Base-by-base conservation (phyloP, 164 flowering plant genomes). In the Stephania yunnanensis region DNA sequence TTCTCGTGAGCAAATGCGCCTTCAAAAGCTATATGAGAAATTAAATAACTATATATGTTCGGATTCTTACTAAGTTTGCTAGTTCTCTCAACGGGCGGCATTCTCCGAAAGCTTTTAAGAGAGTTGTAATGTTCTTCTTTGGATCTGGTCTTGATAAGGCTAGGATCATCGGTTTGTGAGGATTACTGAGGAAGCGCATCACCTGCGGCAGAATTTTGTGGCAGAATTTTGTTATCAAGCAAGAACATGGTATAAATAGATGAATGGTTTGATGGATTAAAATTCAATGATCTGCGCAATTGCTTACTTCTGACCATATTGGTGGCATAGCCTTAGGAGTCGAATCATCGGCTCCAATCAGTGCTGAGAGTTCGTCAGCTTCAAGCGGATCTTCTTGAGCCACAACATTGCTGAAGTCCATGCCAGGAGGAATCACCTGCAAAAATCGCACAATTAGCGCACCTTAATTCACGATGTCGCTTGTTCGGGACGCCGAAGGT, bases 391-490 rank as follows among this genome's bases (percentile, higher is more conserved):
- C 95, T 78, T 91, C 97, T 76, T 89, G 95, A 76, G 76, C 86
- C 22, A 80, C 87, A 61, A 95, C 95, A 75, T 75, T 90, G 84
- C 94, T 89, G 82, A 95, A 95, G 79, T 95, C 99, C 99, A 95
- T 95, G 8, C 99, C 99, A 71, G 99, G 99, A 80, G 99, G 93
- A 80, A 95, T 95, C 25, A 95, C 98, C 98, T 94, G 87, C 10
- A 76, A 64, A 11, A 6, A n/a, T 71, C 58, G 48, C 45, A 17
- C 13, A 15, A 55, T 45, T 44, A 15, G 29, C 9, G 9, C 10
- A 3, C 25, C 25, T 72, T 12, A 52, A 36, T n/a, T 53, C 22
- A n/a, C 6, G 53, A 48, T 48, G 53, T 48, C 2, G 13, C 10
- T 48, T 48, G 53, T 48, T 48, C 1, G 53, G 13, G 53, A 48